These are phyloP conservation scores for Xylaria intraflava DNA, from an alignment of 495 filamentous ascomycete genomes.

Conservation along the genomic window DNA sequence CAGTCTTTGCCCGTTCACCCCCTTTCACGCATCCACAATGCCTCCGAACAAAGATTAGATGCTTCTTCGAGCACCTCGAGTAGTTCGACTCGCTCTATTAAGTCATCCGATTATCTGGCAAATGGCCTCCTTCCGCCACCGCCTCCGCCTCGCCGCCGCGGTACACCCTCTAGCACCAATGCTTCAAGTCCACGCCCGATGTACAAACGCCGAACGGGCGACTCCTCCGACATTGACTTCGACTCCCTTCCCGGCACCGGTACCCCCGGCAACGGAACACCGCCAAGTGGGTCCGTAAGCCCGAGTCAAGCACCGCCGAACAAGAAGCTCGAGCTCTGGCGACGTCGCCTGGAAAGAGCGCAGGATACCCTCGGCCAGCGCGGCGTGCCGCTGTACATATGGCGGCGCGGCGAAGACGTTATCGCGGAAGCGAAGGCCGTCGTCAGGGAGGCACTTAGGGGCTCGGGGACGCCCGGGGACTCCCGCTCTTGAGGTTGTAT, in stretches of 20 bases:
- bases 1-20: conserved; percentile 18
- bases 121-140: conserved; percentile 20
- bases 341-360: conserved; percentile 67
- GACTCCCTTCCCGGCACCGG: conserved; percentile 19
- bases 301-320: conserved; percentile 37
- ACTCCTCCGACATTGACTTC: conserved; percentile 25
- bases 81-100: background rate
- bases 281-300: conserved; percentile 11
- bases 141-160: conserved; percentile 37
- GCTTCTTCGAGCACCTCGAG: background rate
- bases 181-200: conserved; percentile 17
- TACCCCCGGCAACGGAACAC: conserved; percentile 3
- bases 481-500: background rate
- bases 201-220: conserved; percentile 17
- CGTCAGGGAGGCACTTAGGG: conserved; percentile 26
- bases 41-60: conserved; percentile 19
- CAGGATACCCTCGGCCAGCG: conserved; percentile 58
- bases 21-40: conserved; percentile 28
- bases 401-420: conserved; percentile 81
- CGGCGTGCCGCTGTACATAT: conserved; percentile 72
- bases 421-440: conserved; percentile 44
- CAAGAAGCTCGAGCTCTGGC: conserved; percentile 82
- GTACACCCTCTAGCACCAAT: conserved; percentile 26
- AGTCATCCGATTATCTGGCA: background rate
- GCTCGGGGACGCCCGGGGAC: background rate